Percentiles rank a stretch among this genome's conserved stretches.
phyloP scores from a whole-genome alignment of 768 basidiomycete genomes.

The Hysterangium stoloniferum region DNA sequence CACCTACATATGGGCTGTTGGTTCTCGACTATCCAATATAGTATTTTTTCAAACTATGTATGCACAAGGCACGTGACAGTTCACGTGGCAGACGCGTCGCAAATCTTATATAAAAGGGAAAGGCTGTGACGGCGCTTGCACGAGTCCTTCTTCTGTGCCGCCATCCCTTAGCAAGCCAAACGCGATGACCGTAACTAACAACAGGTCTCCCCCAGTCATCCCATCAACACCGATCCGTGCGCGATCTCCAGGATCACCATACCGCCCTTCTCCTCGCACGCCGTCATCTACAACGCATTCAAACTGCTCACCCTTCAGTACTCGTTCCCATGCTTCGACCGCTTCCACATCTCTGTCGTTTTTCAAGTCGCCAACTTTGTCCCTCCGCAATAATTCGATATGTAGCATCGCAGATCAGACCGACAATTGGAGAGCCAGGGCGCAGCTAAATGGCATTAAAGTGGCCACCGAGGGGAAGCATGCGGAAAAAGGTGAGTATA shows the following conservation, averaged over 20 bases:
- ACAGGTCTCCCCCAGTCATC: no score
- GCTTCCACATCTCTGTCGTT: neutral
- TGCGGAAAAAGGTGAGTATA: constrained; percentile 41
- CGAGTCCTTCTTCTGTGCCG: neutral
- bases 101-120: neutral
- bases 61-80: constrained; percentile 1
- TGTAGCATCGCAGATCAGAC: constrained; percentile 52
- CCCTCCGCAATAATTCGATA: neutral
- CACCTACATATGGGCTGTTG: no score
- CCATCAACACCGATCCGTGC: constrained; percentile 1
- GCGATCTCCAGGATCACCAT: neutral
- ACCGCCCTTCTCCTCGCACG: neutral
- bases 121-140: neutral
- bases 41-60: no score
- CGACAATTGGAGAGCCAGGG: constrained; percentile 64
- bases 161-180: no score
- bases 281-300: neutral
- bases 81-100: neutral
- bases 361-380: neutral
- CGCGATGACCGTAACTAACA: neutral
- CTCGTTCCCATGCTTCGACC: constrained; percentile 2
- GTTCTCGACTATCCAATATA: no score
- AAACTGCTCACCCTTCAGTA: neutral
- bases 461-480: constrained; percentile 36
- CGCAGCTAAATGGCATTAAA: constrained; percentile 64